Base-by-base conservation (phyloP, 2,329 filamentous ascomycete genomes). In the Fusarium pseudonygamai region DNA sequence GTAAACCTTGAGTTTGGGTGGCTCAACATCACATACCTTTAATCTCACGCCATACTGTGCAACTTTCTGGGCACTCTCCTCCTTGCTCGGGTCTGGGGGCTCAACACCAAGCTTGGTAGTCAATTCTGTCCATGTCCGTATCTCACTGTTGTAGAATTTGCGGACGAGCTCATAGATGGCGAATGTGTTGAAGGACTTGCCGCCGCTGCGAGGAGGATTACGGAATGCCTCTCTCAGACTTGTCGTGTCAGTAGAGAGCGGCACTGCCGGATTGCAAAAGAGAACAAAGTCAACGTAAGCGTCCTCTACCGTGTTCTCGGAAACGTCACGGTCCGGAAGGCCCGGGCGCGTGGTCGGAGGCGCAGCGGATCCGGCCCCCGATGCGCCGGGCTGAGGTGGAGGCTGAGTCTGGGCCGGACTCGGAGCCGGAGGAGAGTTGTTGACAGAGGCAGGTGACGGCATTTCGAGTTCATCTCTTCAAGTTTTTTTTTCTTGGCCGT, bases 31-130 rank as follows among this genome's bases (percentile, higher is more conserved):
- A 69, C 74, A 69, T 67, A 95, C 93, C 90, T 98, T 98, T 64
- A 98, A 84, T 66, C 95, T 89, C 52, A 98, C 95, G 47, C 94
- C 94, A 85, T 97, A 98, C 81, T 98, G 95, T 80, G 97, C 94
- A 65, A 98, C 93, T 81, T 97, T 97, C 80, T 98, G 96, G 4
- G 93, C 91, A 80, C 94, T 97, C 83, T 97, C 93, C 32, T 94
- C 93, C 80, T 96, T 96, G 67, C 93, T 90, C 30, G 91, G 86
- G 67, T 94, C 92, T 5, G 95, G 94, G 7, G 93, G 92, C 78
- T 97, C 93, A 22, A 97, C 96, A 15, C 96, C 95, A n/a, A 98
- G 85, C 77, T 93, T 92, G 60, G 95, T 89, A 2, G 94, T 95
- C 75, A 98, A 81, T 80, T 97, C 93, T 45, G 93, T 93, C 95